Base-by-base conservation (phyloP, 2,329 filamentous ascomycete genomes). In the Neonectria punicea region DNA sequence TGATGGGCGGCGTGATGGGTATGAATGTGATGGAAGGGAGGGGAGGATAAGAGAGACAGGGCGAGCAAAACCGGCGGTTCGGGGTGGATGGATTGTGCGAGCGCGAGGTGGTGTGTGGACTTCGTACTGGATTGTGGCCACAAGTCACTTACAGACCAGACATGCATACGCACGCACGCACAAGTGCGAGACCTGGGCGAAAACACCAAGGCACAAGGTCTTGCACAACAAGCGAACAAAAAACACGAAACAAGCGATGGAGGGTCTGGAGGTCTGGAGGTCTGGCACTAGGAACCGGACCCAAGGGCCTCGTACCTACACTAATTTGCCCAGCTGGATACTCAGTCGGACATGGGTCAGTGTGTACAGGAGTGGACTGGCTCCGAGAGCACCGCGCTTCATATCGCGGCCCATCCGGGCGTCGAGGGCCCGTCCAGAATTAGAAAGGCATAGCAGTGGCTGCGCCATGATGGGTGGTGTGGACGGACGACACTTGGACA, bases 401-500 rank as follows among this genome's bases (percentile, higher is more conserved):
- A 67, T 73, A 69, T 72, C 71, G 69, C 74, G 74, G 73, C 57
- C 65, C 70, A 71, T 75, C 74, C 71, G 74, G 73, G 63, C 69
- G 65, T 51, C 63, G 68, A 67, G 69, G 70, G 70, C 13, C 65
- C 60, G 64, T 74, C 77, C 75, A 76, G 77, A 79, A 78, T 78
- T 79, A 79, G 77, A 78, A 77, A 66, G 68, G 68, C 63, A 65
- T 61, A 72, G 25, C 5, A 25, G 74, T 76, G 71, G 75, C 76
- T 78, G 75, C 74, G 75, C 76, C 76, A 73, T 77, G 65, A 66
- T 76, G 70, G 68, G 65, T 75, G 70, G 67, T 75, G 71, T 72
- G 70, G 70, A 71, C 68, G 68, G 66, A 55, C 58, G 43, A 28
- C 20, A 25, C 14, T 7, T 5, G 47, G 47, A 50, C 47, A 13